Conservation (phyloP, 2,329 filamentous ascomycete species). For the Leptographium galeiforme region DNA sequence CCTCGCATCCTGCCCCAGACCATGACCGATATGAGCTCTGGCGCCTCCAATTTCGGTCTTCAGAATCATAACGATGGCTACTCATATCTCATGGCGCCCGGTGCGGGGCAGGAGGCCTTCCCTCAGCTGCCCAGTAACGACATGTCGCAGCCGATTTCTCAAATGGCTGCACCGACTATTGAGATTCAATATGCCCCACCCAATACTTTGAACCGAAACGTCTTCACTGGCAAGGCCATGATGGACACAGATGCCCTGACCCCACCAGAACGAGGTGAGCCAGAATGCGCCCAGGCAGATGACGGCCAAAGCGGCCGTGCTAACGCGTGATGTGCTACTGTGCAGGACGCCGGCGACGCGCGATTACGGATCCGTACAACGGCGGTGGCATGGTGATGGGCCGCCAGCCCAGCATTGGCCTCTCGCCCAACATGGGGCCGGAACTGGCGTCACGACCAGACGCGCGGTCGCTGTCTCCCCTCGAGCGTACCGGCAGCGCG, state of each 20-base stretch:
- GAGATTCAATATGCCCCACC: slow-evolving; percentile 79
- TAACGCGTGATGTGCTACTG: not conserved
- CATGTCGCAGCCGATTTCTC: slow-evolving; percentile 48
- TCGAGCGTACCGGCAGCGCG: slow-evolving; percentile 37
- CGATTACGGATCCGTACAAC: slow-evolving; percentile 48
- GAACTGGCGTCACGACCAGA: slow-evolving; percentile 31
- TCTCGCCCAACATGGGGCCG: slow-evolving; percentile 35
- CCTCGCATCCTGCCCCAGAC: slow-evolving; percentile 46
- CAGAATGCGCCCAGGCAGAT: not conserved
- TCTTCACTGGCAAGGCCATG: slow-evolving; percentile 51
- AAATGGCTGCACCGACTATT: slow-evolving; percentile 86
- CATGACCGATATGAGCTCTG: slow-evolving; percentile 33
- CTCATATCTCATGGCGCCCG: slow-evolving; percentile 27
- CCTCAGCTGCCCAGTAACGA: slow-evolving; percentile 41
- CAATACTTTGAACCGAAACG: slow-evolving; percentile 49
- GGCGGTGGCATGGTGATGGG: slow-evolving; percentile 27
- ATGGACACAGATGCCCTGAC: slow-evolving; percentile 68
- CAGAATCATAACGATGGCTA: slow-evolving; percentile 26
- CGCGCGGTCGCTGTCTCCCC: slow-evolving; percentile 44
- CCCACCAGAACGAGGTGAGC: slow-evolving; percentile 58
- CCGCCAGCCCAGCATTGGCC: slow-evolving; percentile 22
- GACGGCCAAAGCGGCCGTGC: not conserved
- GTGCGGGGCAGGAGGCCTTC: slow-evolving; percentile 35
- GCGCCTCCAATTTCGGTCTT: slow-evolving; percentile 26
- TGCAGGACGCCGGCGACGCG: slow-evolving; percentile 37